Evolutionary conservation across 768 basidiomycete genomes (phyloP).

Genomic region (Austroboletus festivus): DNA sequence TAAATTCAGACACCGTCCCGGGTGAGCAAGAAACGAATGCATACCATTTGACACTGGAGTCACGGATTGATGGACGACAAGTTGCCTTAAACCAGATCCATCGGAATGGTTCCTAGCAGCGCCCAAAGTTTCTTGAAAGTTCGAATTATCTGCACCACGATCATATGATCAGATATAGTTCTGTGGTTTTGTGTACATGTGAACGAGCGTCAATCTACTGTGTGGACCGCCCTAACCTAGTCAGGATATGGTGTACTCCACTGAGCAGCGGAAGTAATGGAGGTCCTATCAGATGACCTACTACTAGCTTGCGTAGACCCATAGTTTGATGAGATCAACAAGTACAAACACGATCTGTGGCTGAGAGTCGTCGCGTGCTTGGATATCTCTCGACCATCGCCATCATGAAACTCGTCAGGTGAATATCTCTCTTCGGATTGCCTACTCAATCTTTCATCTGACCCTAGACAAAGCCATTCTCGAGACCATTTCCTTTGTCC

Average conservation of each 20-base stretch:
- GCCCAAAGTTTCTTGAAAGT: not conserved
- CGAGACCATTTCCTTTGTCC: not conserved
- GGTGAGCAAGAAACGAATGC: too few species aligned
- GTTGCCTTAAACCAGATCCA: too few species aligned
- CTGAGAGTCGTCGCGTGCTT: conserved; percentile 4
- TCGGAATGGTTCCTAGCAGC: too few species aligned
- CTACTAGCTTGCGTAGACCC: too few species aligned
- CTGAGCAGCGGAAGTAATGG: too few species aligned
- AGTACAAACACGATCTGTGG: conserved; percentile 21
- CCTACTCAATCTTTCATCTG: conserved; percentile 7
- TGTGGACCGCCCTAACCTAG: not conserved
- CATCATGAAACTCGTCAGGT: conserved; percentile 86
- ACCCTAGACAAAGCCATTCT: not conserved
- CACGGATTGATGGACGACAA: too few species aligned
- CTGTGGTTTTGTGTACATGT: not conserved
- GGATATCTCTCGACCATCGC: conserved; percentile 27
- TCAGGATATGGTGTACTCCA: too few species aligned
- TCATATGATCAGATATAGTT: not conserved
- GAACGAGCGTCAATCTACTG: not conserved
- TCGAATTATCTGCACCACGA: not conserved
- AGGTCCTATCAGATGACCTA: too few species aligned
- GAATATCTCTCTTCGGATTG: conserved; percentile 14
- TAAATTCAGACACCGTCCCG: too few species aligned
- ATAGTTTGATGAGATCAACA: too few species aligned
- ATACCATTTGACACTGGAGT: too few species aligned